phyloP scores from a whole-genome alignment of 2,329 filamentous ascomycete genomes.

The Amesomyces nigricolor region DNA sequence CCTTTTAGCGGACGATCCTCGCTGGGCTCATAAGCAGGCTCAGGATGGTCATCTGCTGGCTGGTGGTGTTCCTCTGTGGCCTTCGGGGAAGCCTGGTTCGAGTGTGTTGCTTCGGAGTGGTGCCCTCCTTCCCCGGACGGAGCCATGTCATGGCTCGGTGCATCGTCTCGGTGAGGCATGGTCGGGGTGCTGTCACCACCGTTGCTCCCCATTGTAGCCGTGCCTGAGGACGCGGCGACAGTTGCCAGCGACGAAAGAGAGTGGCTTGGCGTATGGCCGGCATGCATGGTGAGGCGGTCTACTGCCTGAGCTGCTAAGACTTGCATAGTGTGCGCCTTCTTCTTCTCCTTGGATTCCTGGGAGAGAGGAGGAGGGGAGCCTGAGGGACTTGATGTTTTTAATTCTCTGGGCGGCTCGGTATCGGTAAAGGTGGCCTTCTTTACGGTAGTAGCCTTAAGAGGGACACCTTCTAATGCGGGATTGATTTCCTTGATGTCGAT shows the following conservation, averaged over 20 bases:
- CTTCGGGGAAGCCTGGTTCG: constrained; percentile 22
- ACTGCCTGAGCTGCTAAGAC: constrained; percentile 44
- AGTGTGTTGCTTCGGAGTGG: background rate
- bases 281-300: constrained; percentile 53
- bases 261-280: constrained; percentile 58
- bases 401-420: constrained; percentile 27
- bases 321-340: constrained; percentile 41
- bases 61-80: constrained; percentile 11
- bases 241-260: constrained; percentile 49
- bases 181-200: constrained; percentile 38
- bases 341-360: constrained; percentile 27
- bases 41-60: constrained; percentile 18
- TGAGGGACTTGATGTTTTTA: constrained; percentile 27
- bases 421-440: constrained; percentile 48
- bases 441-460: constrained; percentile 49
- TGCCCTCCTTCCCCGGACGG: background rate
- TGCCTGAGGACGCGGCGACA: constrained; percentile 36
- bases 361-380: constrained; percentile 30
- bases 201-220: constrained; percentile 36
- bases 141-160: constrained; percentile 1
- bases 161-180: constrained; percentile 22
- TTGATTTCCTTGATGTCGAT: constrained; percentile 56
- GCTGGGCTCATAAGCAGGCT: constrained; percentile 35
- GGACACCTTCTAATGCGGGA: constrained; percentile 55
- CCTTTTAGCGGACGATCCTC: constrained; percentile 45